Evolutionary conservation across 176 grass and related monocot species (phyloP), one percentile per base, ranked within the genome.

Genomic region (Panicum miliaceum): DNA sequence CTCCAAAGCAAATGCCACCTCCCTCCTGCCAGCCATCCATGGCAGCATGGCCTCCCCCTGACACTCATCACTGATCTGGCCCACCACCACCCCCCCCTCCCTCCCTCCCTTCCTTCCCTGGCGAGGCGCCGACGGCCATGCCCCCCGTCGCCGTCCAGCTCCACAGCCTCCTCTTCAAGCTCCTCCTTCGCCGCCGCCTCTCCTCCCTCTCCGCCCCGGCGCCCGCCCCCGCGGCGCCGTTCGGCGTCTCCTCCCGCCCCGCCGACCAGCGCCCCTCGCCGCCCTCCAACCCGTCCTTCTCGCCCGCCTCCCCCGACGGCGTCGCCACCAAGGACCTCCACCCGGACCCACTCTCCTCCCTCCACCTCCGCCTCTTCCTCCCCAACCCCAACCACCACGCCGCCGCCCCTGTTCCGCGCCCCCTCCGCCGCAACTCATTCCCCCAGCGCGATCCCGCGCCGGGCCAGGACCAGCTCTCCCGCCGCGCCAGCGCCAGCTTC

Each of bases 251-350:
- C 54, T 96, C 84, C 71, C 86, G 94, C 9, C 68, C 89, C 20
- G 84, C 90, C 32, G 91, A 96, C 51, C 77, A 96, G 59, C 77
- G 69, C 48, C 67, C 84, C 16, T 78, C 89, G 58, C 64, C 80
- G 41, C 84, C 88, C 2, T 84, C 91, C 19, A 93, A 96, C 61
- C 94, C 94, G 5, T 89, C 94, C 10, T 96, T 93, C 81, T 74
- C 87, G 29, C 23, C 69, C 51, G 54, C 75, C 2, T 23, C 61
- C 23, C 65, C 74, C 5, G 91, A 96, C 86, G 86, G 66, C 41
- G 91, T 93, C 37, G 91, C 94, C 64, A 96, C 94, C 59, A 96
- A 96, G 82, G 91, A 96, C 73, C 81, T 96, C 67, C 94, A 96
- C 62, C 90, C 92, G 8, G 89, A 93, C 83, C 91, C 89, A 7